phyloP scores from a whole-genome alignment of 2,329 filamentous ascomycete species.

The Arthrinium puccinioides region DNA sequence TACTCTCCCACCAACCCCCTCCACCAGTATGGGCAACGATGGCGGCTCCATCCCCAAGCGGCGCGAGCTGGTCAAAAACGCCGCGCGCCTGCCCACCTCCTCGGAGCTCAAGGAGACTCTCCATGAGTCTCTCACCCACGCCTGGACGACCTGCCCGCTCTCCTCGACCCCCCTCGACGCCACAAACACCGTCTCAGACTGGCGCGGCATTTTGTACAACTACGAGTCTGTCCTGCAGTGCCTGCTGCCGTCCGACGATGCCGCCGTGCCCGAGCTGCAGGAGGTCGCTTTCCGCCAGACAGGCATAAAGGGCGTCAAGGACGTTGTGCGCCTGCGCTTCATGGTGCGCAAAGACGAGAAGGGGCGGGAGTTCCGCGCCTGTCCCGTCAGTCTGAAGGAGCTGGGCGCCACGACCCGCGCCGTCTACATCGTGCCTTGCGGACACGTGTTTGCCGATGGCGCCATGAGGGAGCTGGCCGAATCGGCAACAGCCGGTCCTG shows the following conservation, averaged over 20 bases:
- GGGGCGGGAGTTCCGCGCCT: constrained; percentile 58
- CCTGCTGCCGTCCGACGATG: constrained; percentile 47
- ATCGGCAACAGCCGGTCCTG: constrained; percentile 1
- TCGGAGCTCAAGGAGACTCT: constrained; percentile 84
- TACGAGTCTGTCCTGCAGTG: constrained; percentile 79
- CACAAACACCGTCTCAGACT: constrained; percentile 76
- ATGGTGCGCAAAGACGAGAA: constrained; percentile 34
- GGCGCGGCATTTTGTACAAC: constrained; percentile 80
- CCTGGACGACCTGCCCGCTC: constrained; percentile 84
- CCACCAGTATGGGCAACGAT: constrained; percentile 92
- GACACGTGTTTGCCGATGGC: constrained; percentile 85
- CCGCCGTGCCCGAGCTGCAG: constrained; percentile 36
- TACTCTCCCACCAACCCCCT: too few relatives aligned
- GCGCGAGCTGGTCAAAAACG: constrained; percentile 91
- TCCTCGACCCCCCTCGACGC: constrained; percentile 65
- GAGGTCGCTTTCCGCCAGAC: constrained; percentile 34
- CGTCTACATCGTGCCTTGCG: constrained; percentile 89
- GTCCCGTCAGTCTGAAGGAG: constrained; percentile 81
- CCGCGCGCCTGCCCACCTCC: constrained; percentile 72
- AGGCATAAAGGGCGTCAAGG: constrained; percentile 72
- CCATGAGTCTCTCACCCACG: constrained; percentile 76
- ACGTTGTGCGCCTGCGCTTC: constrained; percentile 83
- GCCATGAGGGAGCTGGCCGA: constrained; percentile 70
- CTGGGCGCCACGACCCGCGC: constrained; percentile 72
- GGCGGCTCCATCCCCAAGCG: constrained; percentile 94